Evolutionary conservation across 2,329 filamentous ascomycete genomes (phyloP).

Genomic region (Ramularia collo-cygni): DNA sequence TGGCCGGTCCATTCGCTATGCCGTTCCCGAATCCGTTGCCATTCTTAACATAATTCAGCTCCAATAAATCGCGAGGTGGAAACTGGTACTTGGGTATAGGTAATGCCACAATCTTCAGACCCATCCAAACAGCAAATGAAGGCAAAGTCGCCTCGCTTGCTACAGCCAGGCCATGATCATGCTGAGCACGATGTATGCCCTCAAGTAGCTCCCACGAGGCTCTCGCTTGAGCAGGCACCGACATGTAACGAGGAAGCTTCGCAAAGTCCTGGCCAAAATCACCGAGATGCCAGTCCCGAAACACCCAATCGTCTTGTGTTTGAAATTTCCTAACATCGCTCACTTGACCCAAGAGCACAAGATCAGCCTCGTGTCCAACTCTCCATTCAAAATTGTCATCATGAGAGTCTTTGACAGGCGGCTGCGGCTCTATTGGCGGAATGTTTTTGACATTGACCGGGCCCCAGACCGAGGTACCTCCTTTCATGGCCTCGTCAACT

Average conservation of each 20-base stretch:
- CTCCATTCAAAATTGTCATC: constrained; percentile 79
- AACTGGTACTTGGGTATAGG: constrained; percentile 33
- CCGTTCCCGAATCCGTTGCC: constrained; percentile 16
- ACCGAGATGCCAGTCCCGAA: constrained; percentile 29
- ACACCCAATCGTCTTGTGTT: too few relatives aligned
- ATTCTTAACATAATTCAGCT: constrained; percentile 26
- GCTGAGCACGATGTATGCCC: constrained; percentile 30
- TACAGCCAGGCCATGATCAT: constrained; percentile 26
- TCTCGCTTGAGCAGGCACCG: constrained; percentile 33
- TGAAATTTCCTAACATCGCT: constrained; percentile 11
- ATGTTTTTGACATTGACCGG: constrained; percentile 31
- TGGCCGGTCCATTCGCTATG: too few relatives aligned
- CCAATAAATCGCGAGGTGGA: constrained; percentile 18
- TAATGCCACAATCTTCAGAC: constrained; percentile 34
- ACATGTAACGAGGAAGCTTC: constrained; percentile 26
- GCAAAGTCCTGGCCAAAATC: constrained; percentile 23
- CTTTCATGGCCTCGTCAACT: constrained; percentile 44
- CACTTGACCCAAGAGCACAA: constrained; percentile 32
- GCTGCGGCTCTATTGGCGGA: constrained; percentile 65
- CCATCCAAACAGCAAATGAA: constrained; percentile 34
- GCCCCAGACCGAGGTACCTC: constrained; percentile 31
- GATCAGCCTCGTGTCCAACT: constrained; percentile 78
- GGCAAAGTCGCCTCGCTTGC: constrained; percentile 34
- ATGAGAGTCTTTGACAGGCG: constrained; percentile 55
- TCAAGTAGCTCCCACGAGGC: constrained; percentile 29